Evolutionary conservation across 192 early-diverging fungal genomes (phyloP), one percentile per base, ranked within the genome.

Genomic region (Geranomyces variabilis): DNA sequence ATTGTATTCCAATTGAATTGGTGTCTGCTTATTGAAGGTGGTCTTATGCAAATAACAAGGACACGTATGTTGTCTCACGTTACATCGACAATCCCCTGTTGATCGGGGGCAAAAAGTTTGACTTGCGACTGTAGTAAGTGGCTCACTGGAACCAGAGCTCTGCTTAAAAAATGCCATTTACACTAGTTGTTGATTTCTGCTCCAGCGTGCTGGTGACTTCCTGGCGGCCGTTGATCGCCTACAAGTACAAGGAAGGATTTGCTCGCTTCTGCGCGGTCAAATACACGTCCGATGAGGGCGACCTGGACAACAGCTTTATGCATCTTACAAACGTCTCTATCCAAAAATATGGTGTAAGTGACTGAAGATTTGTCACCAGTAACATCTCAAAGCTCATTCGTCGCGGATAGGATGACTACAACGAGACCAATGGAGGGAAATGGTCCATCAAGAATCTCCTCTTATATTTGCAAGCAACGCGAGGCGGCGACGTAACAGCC

Each of bases 321-420:
- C 85, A 86, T 57, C 66, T 86, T 12, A 86, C 85, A 7, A 86
- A 86, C 66, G 85, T 86, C 13, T 86, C 85, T 10, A 86, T 86
- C 53, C 85, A 86, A 74, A 86, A 86, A 48, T 82, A 80, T 65
- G 85, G 85, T 6, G 81, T 81, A 71, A 77, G 73, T 56, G 36
- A 41, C n/a, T n/a, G n/a, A n/a, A n/a, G n/a, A n/a, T n/a, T n/a
- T n/a, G n/a, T n/a, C n/a, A n/a, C n/a, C n/a, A n/a, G n/a, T n/a
- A 22, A 47, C 17, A 31, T 15, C 15, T n/a, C 10, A 77, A 48
- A 61, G 19, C 41, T 70, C 30, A 36, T 41, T 29, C 36, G 10
- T 26, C 15, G 9, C 24, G n/a, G 22, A 30, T 29, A 84, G 83
- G 82, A 84, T 46, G 83, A 86, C 67, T 86, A 86, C 65, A 86